Evolutionary conservation across 2,329 filamentous ascomycete species (phyloP), one percentile per base, ranked within the genome.

Genomic region (Geosmithia putterillii): DNA sequence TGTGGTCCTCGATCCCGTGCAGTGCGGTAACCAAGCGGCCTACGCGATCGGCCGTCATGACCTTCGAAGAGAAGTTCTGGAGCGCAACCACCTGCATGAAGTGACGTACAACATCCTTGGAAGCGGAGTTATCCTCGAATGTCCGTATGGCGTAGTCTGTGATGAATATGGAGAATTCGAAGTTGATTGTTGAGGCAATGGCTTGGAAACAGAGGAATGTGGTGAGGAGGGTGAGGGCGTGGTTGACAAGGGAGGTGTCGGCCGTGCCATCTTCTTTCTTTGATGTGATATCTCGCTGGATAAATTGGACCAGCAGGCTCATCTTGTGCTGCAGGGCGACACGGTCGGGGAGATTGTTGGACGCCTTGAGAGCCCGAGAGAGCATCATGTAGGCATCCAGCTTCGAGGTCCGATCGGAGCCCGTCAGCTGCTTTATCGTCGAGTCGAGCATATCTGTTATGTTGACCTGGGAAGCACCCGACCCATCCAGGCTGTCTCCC

Each of bases 381-480:
- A 98, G 69, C 54, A 83, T 83, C 57, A 81, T 79, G 55, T 98
- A 96, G 41, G 89, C 86, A 63, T 98, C 92, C 25, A 92, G 63
- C 51, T 83, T 83, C 12, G 78, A 80, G 45, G 79, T 74, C 43
- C 82, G 73, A 51, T 88, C 83, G 23, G 78, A 69, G 19, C 84
- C 80, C 34, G 83, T 84, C 40, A 98, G 73, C 61, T 92, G 84
- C 60, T 86, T 81, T 32, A 87, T 74, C 5, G 87, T 79, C 1
- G 86, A 94, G 52, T 94, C 85, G 50, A 96, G 65, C 81, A 95
- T 92, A 52, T 79, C 79, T 49, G 75, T 73, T 45, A 95, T 79
- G 35, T 75, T 81, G 38, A 73, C 67, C 59, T 51, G 57, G 45
- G 47, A 63, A 3, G 10, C 49, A 55, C 39, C 50, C 35, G 54